Conservation (phyloP, 805 yeast genomes). For the Naumovozyma dairenensis region DNA sequence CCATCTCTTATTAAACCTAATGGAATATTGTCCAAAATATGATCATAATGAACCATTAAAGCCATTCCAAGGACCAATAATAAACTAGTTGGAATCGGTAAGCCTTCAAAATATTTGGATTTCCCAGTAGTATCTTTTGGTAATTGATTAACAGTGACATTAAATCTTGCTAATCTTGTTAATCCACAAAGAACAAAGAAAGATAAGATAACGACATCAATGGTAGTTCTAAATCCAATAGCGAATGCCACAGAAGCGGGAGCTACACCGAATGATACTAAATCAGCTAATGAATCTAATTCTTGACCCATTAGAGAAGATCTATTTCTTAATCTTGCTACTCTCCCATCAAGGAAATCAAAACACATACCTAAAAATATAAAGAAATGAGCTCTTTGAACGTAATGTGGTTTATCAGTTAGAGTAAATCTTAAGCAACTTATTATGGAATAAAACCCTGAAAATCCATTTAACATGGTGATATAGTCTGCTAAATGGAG, state of each 20-base stretch:
- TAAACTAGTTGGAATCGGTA: constrained; percentile 85
- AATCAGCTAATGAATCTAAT: constrained; percentile 86
- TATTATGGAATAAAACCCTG: constrained; percentile 80
- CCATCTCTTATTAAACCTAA: constrained; percentile 49
- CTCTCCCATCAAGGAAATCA: constrained; percentile 92
- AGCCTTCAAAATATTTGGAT: constrained; percentile 83
- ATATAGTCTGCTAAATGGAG: constrained; percentile 92
- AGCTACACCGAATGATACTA: constrained; percentile 84
- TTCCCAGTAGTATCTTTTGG: constrained; percentile 78
- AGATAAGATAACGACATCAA: constrained; percentile 62
- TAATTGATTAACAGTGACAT: constrained; percentile 79
- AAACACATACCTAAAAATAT: constrained; percentile 83
- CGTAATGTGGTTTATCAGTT: constrained; percentile 53
- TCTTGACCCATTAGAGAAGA: constrained; percentile 91
- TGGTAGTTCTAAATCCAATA: constrained; percentile 72
- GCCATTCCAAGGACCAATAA: constrained; percentile 64
- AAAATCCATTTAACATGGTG: constrained; percentile 81
- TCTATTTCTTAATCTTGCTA: constrained; percentile 84
- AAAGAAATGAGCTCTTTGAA: constrained; percentile 77
- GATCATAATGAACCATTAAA: constrained; percentile 41
- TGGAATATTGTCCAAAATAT: constrained; percentile 44
- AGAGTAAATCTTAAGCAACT: constrained; percentile 70
- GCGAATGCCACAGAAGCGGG: constrained; percentile 87
- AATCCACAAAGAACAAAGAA: constrained; percentile 86
- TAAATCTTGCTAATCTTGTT: constrained; percentile 84